A percentile compares a stretch with the other conserved stretches of the same genome.
Conservation (phyloP, 495 filamentous ascomycete genomes). For the Lasiosphaeria hispida region DNA sequence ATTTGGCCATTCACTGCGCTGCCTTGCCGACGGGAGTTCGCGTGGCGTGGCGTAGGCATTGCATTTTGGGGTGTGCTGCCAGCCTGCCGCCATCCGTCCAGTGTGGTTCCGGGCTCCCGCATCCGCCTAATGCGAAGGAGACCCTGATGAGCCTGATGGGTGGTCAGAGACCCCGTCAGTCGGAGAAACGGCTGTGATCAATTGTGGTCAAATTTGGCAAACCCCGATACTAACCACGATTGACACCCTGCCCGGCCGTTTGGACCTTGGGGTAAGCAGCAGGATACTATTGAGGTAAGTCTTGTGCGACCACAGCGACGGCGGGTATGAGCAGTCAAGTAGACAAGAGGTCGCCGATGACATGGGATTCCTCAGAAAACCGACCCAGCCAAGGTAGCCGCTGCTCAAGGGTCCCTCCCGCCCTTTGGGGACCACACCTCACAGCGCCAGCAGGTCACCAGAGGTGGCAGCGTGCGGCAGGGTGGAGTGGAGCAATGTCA, state of each 20-base stretch:
- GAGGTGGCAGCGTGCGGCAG: background rate
- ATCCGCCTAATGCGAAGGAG: background rate
- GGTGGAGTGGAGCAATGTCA: background rate
- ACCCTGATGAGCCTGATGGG: background rate
- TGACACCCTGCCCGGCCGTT: background rate
- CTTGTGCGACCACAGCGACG: no score
- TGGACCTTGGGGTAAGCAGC: no score
- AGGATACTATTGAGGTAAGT: no score
- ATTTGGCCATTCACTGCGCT: no score
- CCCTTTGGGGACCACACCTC: background rate
- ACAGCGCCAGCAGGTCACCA: background rate
- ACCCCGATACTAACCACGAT: background rate
- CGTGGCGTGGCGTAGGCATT: no score
- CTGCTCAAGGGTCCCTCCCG: background rate
- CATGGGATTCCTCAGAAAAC: background rate
- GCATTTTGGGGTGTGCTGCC: no score
- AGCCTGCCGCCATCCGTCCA: background rate
- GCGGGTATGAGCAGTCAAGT: no score
- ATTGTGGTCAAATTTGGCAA: background rate
- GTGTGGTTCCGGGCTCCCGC: background rate
- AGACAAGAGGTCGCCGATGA: no score
- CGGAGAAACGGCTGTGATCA: background rate
- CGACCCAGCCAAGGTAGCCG: background rate
- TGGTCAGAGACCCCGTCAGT: background rate
- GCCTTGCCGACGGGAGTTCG: no score